Evolutionary conservation across 2,329 filamentous ascomycete species (phyloP).

Genomic region (Ophiocordyceps camponoti-leonardi): DNA sequence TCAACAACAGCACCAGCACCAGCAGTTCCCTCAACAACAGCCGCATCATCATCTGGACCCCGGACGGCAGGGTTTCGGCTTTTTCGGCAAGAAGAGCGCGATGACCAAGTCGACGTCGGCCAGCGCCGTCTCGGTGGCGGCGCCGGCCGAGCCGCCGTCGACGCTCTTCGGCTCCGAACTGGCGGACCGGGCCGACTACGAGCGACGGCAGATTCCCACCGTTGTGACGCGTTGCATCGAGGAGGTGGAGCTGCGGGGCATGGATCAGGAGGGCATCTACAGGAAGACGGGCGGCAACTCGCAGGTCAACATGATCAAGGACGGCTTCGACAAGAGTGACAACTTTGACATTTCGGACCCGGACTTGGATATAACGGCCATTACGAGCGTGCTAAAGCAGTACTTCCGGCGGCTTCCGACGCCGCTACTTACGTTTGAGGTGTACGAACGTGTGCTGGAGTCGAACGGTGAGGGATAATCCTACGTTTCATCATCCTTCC

Average conservation of each 20-base stretch:
- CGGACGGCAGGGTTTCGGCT: conserved; percentile 46
- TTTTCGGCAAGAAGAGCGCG: conserved; percentile 45
- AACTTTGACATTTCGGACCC: conserved; percentile 90
- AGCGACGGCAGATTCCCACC: conserved; percentile 74
- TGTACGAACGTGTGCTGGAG: conserved; percentile 80
- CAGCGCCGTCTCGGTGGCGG: conserved; percentile 20
- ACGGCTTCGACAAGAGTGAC: conserved; percentile 73
- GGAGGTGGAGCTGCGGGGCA: conserved; percentile 87
- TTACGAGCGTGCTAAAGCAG: conserved; percentile 90
- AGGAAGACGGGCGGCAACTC: conserved; percentile 89
- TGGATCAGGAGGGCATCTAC: conserved; percentile 97
- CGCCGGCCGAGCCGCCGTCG: conserved; percentile 34
- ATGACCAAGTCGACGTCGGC: conserved; percentile 34
- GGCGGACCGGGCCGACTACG: conserved; percentile 67
- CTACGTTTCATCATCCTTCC: not conserved
- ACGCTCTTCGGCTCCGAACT: conserved; percentile 81
- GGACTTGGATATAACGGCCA: conserved; percentile 84
- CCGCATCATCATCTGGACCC: conserved; percentile 9
- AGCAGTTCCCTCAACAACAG: not conserved
- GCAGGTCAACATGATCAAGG: conserved; percentile 77
- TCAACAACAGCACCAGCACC: not conserved
- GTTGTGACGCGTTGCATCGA: conserved; percentile 90
- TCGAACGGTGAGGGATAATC: conserved; percentile 46
- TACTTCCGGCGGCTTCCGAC: conserved; percentile 89
- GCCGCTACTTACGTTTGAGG: conserved; percentile 78